Conservation (phyloP, 2,329 filamentous ascomycete species). For the Myotisia sp. region DNA sequence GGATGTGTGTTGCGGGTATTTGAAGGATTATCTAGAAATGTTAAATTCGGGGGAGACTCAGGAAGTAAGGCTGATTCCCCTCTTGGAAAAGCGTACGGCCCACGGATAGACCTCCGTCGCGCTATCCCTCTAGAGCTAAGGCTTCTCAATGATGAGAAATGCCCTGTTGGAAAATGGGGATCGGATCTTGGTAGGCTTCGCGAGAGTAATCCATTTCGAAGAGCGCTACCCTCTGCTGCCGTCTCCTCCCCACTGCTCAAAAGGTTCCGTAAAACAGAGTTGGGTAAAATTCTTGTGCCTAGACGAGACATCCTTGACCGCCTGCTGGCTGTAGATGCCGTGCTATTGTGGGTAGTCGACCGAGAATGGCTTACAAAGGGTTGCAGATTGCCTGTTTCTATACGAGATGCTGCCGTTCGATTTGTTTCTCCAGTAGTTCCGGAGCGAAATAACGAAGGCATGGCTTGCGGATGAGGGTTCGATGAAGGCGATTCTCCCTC, state of each 20-base stretch:
- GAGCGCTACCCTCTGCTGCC: conserved; percentile 30
- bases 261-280: conserved; percentile 31
- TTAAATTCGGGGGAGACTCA: conserved; percentile 17
- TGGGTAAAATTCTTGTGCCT: conserved; percentile 35
- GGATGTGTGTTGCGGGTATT: conserved; percentile 18
- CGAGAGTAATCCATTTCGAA: conserved; percentile 30
- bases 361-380: not conserved
- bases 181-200: conserved; percentile 25
- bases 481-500: not conserved
- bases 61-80: conserved; percentile 21
- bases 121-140: conserved; percentile 27
- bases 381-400: not conserved
- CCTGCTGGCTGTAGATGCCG: conserved; percentile 25
- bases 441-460: not conserved
- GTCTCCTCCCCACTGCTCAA: conserved; percentile 34
- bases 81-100: conserved; percentile 27
- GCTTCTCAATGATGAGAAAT: conserved; percentile 29
- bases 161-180: conserved; percentile 19
- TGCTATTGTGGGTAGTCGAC: conserved; percentile 12
- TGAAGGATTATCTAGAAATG: conserved; percentile 17
- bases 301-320: conserved; percentile 36
- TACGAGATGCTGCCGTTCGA: not conserved
- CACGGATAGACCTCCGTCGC: conserved; percentile 27
- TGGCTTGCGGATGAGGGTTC: not conserved
- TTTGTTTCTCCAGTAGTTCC: not conserved